Percentiles rank a stretch among this genome's conserved stretches.
Conservation (phyloP, 306 rosid genomes). For the Begonia peltatifolia region DNA sequence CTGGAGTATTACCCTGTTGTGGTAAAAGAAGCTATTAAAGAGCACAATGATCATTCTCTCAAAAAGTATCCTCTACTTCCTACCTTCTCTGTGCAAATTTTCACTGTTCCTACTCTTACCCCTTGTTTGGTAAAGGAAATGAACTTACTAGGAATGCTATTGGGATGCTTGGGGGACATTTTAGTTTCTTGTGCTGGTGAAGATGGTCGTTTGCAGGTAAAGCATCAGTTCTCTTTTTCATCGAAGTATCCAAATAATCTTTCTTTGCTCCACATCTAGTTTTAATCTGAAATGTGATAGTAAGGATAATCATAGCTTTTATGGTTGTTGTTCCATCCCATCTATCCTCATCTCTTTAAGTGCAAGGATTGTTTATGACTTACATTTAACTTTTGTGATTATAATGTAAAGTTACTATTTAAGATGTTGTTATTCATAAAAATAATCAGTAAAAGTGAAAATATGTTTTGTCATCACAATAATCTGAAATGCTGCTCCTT, state of each 20-base stretch:
- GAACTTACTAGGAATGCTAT: slow-evolving; percentile 60
- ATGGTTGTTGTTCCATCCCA: no score
- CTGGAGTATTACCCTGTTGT: slow-evolving; percentile 73
- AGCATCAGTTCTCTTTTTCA: slow-evolving; percentile 2
- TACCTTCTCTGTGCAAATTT: slow-evolving; percentile 86
- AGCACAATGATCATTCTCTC: slow-evolving; percentile 18
- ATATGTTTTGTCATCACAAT: no score
- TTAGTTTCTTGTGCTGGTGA: slow-evolving; percentile 67
- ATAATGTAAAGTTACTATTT: no score
- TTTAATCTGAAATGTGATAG: no score
- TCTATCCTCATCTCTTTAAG: no score
- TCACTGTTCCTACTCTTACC: slow-evolving; percentile 88
- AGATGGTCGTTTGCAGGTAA: slow-evolving; percentile 66
- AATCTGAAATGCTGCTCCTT: no score
- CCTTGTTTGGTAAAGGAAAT: slow-evolving; percentile 83
- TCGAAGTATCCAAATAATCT: neutral
- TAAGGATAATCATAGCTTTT: no score
- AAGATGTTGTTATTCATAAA: no score
- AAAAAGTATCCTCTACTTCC: slow-evolving; percentile 49
- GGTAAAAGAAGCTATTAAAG: slow-evolving; percentile 50
- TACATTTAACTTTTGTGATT: no score
- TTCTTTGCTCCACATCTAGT: neutral
- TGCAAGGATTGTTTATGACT: no score
- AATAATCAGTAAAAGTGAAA: no score
- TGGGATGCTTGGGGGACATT: slow-evolving; percentile 66